Percentiles rank a stretch among this genome's conserved stretches.
Conservation (phyloP, 2,329 filamentous ascomycete genomes). For the Nakataea oryzae region DNA sequence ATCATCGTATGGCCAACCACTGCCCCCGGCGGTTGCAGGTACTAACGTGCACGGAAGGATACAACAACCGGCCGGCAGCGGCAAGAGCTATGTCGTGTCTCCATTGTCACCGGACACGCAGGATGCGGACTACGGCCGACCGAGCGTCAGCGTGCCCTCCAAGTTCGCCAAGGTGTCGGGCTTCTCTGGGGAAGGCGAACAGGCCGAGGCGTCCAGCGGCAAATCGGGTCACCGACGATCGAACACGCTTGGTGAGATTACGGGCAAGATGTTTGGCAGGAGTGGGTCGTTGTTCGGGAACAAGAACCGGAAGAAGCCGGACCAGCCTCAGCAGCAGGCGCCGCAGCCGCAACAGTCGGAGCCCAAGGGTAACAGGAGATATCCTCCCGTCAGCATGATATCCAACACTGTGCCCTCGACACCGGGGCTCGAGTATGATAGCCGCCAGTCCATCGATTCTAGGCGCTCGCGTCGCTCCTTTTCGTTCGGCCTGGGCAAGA, state of each 20-base stretch:
- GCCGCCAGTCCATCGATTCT: constrained; percentile 38
- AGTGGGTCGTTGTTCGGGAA: constrained; percentile 74
- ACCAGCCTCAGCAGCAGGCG: constrained; percentile 21
- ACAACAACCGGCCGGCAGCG: constrained; percentile 57
- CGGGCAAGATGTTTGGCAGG: constrained; percentile 76
- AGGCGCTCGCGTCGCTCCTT: constrained; percentile 57
- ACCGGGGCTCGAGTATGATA: not conserved
- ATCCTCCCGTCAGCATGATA: constrained; percentile 80
- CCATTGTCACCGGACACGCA: constrained; percentile 48
- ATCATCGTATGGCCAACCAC: constrained; percentile 78
- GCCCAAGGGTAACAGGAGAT: constrained; percentile 57
- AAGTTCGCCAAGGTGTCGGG: constrained; percentile 50
- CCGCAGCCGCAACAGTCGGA: constrained; percentile 12
- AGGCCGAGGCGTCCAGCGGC: constrained; percentile 21
- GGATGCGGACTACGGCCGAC: constrained; percentile 41
- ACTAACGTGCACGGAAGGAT: constrained; percentile 86
- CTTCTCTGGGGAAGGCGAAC: constrained; percentile 44
- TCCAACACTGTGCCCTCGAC: constrained; percentile 40
- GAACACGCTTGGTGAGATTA: constrained; percentile 69
- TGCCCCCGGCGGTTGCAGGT: constrained; percentile 74
- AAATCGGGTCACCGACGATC: constrained; percentile 56
- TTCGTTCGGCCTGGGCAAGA: constrained; percentile 58
- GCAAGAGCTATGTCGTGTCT: constrained; percentile 61
- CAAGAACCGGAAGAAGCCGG: constrained; percentile 39
- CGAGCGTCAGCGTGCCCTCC: constrained; percentile 47